Percentiles rank a stretch among this genome's conserved stretches.
These are phyloP conservation scores for Zygnema cylindricum DNA, from an alignment of 139 green algal species.

Conservation along the genomic window DNA sequence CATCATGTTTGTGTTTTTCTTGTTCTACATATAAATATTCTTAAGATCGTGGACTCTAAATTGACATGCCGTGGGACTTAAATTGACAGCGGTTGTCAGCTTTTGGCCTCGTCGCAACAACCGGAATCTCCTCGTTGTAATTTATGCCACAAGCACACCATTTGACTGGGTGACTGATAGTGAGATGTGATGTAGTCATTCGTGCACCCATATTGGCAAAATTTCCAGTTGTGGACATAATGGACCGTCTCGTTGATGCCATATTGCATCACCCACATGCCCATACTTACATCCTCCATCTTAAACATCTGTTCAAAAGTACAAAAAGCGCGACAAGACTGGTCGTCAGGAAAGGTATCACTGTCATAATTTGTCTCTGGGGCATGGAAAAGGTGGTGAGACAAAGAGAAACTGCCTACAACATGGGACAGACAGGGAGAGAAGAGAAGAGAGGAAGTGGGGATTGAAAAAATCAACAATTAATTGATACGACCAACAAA, in stretches of 20 bases:
- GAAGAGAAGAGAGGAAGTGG: too few relatives aligned
- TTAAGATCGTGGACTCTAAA: too few relatives aligned
- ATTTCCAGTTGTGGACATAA: slow-evolving; percentile 57
- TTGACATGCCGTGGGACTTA: too few relatives aligned
- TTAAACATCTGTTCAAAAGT: slow-evolving; percentile 58
- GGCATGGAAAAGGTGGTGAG: too few relatives aligned
- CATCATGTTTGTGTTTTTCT: too few relatives aligned
- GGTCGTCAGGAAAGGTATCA: background rate
- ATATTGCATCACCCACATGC: slow-evolving; percentile 59
- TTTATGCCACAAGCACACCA: slow-evolving; percentile 59
- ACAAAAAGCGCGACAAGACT: background rate
- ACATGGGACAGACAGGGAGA: too few relatives aligned
- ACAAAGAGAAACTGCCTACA: too few relatives aligned
- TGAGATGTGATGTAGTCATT: slow-evolving; percentile 57
- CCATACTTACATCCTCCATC: slow-evolving; percentile 58
- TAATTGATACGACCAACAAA: too few relatives aligned
- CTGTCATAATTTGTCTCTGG: too few relatives aligned
- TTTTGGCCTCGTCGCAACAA: slow-evolving; percentile 32
- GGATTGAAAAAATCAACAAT: too few relatives aligned
- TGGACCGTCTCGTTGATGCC: slow-evolving; percentile 44
- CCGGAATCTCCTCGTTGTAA: slow-evolving; percentile 15
- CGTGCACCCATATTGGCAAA: slow-evolving; percentile 48
- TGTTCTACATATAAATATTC: too few relatives aligned
- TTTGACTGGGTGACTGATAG: slow-evolving; percentile 56
- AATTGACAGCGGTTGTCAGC: too few relatives aligned